phyloP scores from a whole-genome alignment of 2,329 filamentous ascomycete genomes.

The Fusarium torulosum region DNA sequence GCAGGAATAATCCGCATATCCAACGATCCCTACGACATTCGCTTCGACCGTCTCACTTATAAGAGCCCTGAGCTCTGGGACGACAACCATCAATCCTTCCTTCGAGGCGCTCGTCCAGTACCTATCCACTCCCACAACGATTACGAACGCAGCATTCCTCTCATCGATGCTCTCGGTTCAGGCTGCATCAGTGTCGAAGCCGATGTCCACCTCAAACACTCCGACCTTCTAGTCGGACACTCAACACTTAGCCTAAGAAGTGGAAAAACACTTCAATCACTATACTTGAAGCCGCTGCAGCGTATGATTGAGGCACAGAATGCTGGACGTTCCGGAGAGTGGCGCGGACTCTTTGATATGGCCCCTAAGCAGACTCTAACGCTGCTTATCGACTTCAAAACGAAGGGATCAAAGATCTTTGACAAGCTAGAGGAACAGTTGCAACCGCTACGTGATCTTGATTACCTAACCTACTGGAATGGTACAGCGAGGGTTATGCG shows the following conservation, averaged over 20 bases:
- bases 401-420: conserved; percentile 4
- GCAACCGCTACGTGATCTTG: conserved; percentile 9
- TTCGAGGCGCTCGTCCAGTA: conserved; percentile 10
- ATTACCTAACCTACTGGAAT: conserved; percentile 26
- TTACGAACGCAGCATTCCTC: conserved; percentile 19
- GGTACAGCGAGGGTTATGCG: conserved; percentile 9
- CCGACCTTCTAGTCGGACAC: conserved; percentile 9
- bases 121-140: conserved; percentile 28
- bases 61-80: conserved; percentile 28
- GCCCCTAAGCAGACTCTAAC: conserved; percentile 9
- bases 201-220: conserved; percentile 2
- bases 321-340: neutral
- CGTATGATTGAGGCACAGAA: conserved; percentile 23
- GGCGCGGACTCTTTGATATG: conserved; percentile 7
- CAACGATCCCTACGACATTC: conserved; percentile 30
- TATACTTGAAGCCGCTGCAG: conserved; percentile 18
- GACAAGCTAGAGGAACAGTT: neutral
- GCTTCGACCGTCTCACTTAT: conserved; percentile 12
- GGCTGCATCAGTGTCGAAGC: conserved; percentile 27
- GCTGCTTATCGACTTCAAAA: conserved; percentile 21
- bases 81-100: conserved; percentile 18
- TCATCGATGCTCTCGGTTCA: conserved; percentile 25
- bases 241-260: neutral
- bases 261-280: neutral
- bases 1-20: conserved; percentile 3